A percentile compares a stretch with the other conserved stretches of the same genome.
Conservation (phyloP, 306 rosid genomes). For the Cicer judaicum region DNA sequence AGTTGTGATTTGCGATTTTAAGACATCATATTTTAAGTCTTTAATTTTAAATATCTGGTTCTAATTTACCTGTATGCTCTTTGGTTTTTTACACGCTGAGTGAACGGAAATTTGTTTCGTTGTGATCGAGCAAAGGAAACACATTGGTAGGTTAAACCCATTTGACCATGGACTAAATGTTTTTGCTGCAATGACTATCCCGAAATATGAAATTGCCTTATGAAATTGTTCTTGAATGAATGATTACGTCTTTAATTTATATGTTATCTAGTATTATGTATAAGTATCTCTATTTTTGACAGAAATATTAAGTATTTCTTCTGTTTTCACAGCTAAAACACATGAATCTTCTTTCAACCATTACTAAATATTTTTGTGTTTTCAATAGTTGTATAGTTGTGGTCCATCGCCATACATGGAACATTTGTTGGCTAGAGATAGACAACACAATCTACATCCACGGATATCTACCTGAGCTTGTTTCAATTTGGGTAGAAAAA, state of each 20-base stretch:
- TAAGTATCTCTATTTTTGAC: not conserved
- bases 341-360: too few relatives aligned
- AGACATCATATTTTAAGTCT: conserved; percentile 11
- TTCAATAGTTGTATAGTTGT: too few relatives aligned
- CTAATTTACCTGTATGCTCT: not conserved
- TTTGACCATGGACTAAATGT: too few relatives aligned
- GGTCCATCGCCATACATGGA: too few relatives aligned
- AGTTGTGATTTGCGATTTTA: not conserved
- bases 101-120: not conserved
- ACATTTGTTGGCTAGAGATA: too few relatives aligned
- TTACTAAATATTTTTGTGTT: too few relatives aligned
- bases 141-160: not conserved
- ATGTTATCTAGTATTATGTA: not conserved
- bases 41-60: not conserved
- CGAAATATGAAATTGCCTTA: too few relatives aligned
- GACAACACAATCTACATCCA: too few relatives aligned
- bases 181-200: too few relatives aligned
- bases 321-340: not conserved
- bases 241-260: not conserved
- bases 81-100: not conserved
- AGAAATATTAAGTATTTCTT: not conserved
- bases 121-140: not conserved
- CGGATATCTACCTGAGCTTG: too few relatives aligned
- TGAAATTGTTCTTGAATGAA: too few relatives aligned
- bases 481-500: too few relatives aligned